Conservation (phyloP, 306 rosid genomes). For the Vigna trinervia region DNA sequence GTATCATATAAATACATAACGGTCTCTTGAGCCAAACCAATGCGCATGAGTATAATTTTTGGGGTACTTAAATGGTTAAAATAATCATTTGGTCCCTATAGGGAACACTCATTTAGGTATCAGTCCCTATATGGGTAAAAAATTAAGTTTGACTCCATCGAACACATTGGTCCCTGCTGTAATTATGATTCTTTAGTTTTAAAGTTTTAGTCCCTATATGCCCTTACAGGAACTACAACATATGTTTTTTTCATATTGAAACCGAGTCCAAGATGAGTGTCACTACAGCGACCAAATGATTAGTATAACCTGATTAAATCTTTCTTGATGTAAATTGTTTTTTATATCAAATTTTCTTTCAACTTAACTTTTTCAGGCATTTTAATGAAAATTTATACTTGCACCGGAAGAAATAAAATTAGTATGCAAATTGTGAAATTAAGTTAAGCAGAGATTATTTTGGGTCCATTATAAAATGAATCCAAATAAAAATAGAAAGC, state of each 20-base stretch:
- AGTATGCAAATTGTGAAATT: background rate
- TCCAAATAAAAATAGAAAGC: background rate
- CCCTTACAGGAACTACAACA: background rate
- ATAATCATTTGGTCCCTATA: too few species aligned
- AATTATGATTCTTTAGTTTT: background rate
- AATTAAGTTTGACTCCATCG: too few species aligned
- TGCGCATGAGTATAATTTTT: too few species aligned
- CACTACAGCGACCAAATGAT: background rate
- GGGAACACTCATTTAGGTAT: too few species aligned
- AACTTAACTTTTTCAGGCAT: too few species aligned
- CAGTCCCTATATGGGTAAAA: too few species aligned
- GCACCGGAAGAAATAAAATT: background rate
- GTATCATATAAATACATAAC: too few species aligned
- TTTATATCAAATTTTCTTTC: background rate
- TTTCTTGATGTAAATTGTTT: background rate
- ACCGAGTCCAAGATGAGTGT: background rate
- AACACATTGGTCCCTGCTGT: background rate
- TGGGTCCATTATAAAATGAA: conserved; percentile 3
- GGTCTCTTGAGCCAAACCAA: too few species aligned
- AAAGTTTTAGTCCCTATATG: background rate
- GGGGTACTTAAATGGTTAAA: too few species aligned
- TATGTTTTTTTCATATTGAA: background rate
- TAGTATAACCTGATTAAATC: background rate
- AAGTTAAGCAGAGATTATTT: conserved; percentile 21
- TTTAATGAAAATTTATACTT: background rate